phyloP scores from a whole-genome alignment of 768 basidiomycete genomes.

The Tylopilus balloui region DNA sequence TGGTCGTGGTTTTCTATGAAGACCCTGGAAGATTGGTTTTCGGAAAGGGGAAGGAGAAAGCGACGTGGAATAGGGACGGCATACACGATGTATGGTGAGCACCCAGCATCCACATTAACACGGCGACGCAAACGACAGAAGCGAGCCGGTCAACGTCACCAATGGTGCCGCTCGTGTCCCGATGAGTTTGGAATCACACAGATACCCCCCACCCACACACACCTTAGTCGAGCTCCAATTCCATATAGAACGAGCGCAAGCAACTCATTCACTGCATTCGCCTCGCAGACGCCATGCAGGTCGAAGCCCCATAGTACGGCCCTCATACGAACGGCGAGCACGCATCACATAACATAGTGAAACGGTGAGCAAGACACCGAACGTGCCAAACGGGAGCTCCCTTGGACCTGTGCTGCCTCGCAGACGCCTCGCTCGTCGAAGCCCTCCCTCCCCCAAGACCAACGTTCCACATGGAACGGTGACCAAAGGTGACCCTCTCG shows the following conservation, averaged over 20 bases:
- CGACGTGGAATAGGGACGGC: constrained; percentile 5
- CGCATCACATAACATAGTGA: background rate
- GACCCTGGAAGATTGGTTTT: constrained; percentile 26
- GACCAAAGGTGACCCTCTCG: constrained; percentile 10
- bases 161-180: background rate
- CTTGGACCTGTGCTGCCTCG: constrained; percentile 18
- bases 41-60: background rate
- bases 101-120: constrained; percentile 1
- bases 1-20: constrained; percentile 74
- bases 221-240: background rate
- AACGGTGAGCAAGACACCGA: constrained; percentile 15
- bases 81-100: constrained; percentile 15
- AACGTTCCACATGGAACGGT: constrained; percentile 7
- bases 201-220: background rate
- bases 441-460: background rate
- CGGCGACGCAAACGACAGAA: constrained; percentile 7
- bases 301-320: background rate
- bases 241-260: constrained; percentile 2
- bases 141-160: constrained; percentile 8
- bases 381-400: background rate
- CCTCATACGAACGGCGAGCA: background rate
- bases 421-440: constrained; percentile 17
- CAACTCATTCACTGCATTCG: constrained; percentile 12
- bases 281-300: constrained; percentile 10
- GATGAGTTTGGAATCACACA: constrained; percentile 7